phyloP scores from a whole-genome alignment of 495 filamentous ascomycete species.

The Podospora pseudocomata region DNA sequence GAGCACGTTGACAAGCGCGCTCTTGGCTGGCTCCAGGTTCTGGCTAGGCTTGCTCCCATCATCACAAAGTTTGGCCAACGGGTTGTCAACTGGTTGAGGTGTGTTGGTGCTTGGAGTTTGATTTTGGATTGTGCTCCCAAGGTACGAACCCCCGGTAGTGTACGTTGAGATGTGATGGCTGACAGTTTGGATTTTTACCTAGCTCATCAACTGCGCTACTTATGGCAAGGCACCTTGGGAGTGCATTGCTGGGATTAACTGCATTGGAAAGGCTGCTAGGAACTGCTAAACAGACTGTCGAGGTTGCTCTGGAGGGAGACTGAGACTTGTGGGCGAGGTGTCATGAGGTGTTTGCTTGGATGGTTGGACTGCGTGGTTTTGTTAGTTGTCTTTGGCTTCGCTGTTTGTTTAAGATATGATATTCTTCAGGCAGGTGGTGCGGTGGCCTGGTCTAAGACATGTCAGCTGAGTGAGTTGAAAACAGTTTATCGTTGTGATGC shows the following conservation, averaged over 20 bases:
- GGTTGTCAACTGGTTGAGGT: neutral
- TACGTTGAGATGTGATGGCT: neutral
- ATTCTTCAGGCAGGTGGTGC: too few relatives aligned
- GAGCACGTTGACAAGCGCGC: neutral
- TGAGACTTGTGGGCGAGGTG: too few relatives aligned
- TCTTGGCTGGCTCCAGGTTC: neutral
- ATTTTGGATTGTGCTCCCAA: neutral
- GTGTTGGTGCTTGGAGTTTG: neutral
- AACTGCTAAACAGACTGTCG: neutral
- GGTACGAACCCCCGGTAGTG: neutral
- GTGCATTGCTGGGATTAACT: neutral
- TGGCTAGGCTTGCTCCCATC: neutral
- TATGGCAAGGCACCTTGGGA: neutral
- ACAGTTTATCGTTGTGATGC: too few relatives aligned
- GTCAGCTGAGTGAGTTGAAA: too few relatives aligned
- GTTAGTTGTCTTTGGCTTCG: too few relatives aligned
- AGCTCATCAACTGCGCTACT: neutral
- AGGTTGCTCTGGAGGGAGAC: neutral
- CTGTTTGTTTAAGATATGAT: too few relatives aligned
- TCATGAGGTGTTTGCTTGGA: neutral
- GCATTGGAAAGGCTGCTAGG: neutral
- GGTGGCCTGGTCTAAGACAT: too few relatives aligned
- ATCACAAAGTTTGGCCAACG: neutral
- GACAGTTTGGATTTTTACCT: neutral
- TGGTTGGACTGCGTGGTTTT: neutral